Evolutionary conservation across 1,284 basidiomycete species (phyloP).

Genomic region (Omphalotus olearius): DNA sequence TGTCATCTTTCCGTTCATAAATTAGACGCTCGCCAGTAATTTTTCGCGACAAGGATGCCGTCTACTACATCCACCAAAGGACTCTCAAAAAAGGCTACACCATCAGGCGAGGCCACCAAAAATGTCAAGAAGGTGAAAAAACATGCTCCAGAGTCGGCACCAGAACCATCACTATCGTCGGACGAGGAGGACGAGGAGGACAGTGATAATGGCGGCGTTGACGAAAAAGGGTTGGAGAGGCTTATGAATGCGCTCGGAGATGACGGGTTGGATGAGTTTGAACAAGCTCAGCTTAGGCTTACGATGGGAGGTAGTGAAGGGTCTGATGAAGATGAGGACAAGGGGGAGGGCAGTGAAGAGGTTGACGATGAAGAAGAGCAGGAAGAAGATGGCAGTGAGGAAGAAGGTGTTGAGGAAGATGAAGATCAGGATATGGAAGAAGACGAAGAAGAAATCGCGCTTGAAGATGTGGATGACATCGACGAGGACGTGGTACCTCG

Average conservation of each 20-base stretch:
- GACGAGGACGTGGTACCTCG: slow-evolving; percentile 76
- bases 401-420: slow-evolving; percentile 19
- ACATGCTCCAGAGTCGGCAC: neutral
- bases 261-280: slow-evolving; percentile 63
- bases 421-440: slow-evolving; percentile 27
- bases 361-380: slow-evolving; percentile 28
- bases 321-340: slow-evolving; percentile 31
- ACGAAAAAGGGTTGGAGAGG: slow-evolving; percentile 61
- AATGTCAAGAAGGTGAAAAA: too few relatives aligned
- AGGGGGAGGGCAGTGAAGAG: slow-evolving; percentile 24
- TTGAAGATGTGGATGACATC: slow-evolving; percentile 71
- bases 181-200: slow-evolving; percentile 30
- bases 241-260: slow-evolving; percentile 66
- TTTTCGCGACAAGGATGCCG: too few relatives aligned
- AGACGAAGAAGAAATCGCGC: slow-evolving; percentile 47
- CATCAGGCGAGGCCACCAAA: too few relatives aligned
- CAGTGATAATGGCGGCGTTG: slow-evolving; percentile 54
- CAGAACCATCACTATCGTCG: neutral
- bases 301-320: slow-evolving; percentile 34
- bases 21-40: too few relatives aligned
- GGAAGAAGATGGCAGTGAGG: slow-evolving; percentile 23
- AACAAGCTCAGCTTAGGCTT: slow-evolving; percentile 43
- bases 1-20: too few relatives aligned
- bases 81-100: neutral
- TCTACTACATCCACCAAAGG: too few relatives aligned